These are phyloP conservation scores for Penicillium hordei DNA, from an alignment of 2,329 filamentous ascomycete species.

Conservation along the genomic window DNA sequence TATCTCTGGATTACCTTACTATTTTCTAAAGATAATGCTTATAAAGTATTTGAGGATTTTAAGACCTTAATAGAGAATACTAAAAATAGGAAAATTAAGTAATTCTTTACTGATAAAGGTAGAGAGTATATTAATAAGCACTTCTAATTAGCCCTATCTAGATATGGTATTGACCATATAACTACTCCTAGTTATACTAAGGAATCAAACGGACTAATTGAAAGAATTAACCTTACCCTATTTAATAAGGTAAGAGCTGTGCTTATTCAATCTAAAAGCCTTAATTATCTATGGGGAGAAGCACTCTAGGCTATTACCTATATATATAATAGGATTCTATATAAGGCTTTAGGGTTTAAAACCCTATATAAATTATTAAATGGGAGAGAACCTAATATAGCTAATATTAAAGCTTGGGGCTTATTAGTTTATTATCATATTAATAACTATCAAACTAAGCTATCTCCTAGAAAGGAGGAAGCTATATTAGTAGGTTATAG, in stretches of 20 bases:
- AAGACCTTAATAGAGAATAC: not conserved
- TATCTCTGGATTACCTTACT: not conserved
- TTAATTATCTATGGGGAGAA: not conserved
- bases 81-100: not conserved
- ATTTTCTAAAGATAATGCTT: not conserved
- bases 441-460: not conserved
- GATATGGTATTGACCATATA: not conserved
- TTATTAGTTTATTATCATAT: not conserved
- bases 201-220: not conserved
- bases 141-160: not conserved
- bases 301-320: not conserved
- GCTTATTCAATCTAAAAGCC: not conserved
- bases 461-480: not conserved
- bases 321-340: not conserved
- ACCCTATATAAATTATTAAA: not conserved
- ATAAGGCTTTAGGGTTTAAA: not conserved
- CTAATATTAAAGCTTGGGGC: not conserved
- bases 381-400: no score
- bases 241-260: not conserved
- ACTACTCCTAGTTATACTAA: not conserved
- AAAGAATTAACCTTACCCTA: not conserved
- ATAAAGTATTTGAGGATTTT: not conserved
- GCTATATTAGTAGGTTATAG: not conserved
- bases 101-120: not conserved
- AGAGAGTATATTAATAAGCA: not conserved